Conservation (phyloP, 2,329 filamentous ascomycete species). For the Phaeomoniella chlamydospora region DNA sequence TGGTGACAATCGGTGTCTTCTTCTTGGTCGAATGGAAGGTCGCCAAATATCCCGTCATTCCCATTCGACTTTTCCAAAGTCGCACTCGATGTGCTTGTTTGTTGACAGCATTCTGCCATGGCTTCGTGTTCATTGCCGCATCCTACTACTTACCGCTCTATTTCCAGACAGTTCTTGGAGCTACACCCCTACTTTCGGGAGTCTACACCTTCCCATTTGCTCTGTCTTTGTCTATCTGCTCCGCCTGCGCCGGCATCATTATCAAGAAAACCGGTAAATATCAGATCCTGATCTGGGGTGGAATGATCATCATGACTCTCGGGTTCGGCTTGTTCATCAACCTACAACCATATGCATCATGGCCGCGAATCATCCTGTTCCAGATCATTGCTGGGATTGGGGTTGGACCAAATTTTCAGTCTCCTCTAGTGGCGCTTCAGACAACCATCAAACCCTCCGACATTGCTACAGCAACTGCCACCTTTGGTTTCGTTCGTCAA, state of each 20-base stretch:
- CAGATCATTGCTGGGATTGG: constrained; percentile 48
- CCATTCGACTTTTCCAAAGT: constrained; percentile 28
- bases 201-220: constrained; percentile 61
- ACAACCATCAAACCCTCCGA: constrained; percentile 44
- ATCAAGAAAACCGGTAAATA: constrained; percentile 61
- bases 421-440: constrained; percentile 50
- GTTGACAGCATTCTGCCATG: constrained; percentile 55
- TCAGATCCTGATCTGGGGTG: constrained; percentile 43
- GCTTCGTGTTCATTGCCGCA: constrained; percentile 61
- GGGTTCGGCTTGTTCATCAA: constrained; percentile 54
- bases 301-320: constrained; percentile 44
- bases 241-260: constrained; percentile 48
- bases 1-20: constrained; percentile 30
- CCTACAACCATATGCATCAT: constrained; percentile 36
- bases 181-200: constrained; percentile 55
- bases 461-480: constrained; percentile 43
- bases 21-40: constrained; percentile 45
- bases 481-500: constrained; percentile 39
- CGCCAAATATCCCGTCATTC: constrained; percentile 50
- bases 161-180: constrained; percentile 62
- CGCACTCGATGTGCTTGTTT: constrained; percentile 39
- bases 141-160: constrained; percentile 76
- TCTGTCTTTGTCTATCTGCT: constrained; percentile 50
- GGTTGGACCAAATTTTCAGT: constrained; percentile 48
- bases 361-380: constrained; percentile 34